phyloP scores from a whole-genome alignment of 2,329 filamentous ascomycete species.

The Penicillium decumbens region DNA sequence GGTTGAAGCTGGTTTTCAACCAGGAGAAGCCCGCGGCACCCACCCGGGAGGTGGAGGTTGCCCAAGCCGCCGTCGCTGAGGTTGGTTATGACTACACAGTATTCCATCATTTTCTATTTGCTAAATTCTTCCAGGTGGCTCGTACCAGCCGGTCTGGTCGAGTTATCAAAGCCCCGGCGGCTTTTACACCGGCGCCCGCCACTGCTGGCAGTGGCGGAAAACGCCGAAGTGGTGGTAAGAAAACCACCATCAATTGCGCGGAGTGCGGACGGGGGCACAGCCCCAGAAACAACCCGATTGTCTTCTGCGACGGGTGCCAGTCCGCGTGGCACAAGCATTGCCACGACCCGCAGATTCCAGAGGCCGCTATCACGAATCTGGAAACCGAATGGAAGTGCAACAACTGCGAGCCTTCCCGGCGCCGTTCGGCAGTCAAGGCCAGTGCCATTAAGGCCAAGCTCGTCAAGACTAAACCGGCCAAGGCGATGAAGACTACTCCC shows the following conservation, averaged over 20 bases:
- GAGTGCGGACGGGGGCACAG: conserved; percentile 68
- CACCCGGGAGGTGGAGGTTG: neutral
- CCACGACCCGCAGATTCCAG: conserved; percentile 69
- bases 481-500: neutral
- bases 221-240: conserved; percentile 46
- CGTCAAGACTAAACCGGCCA: conserved; percentile 2
- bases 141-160: conserved; percentile 11
- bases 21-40: neutral
- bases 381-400: conserved; percentile 68
- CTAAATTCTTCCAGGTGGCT: neutral
- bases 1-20: neutral
- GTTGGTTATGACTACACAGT: neutral
- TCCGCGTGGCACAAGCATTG: conserved; percentile 76
- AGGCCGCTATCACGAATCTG: conserved; percentile 62
- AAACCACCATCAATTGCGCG: conserved; percentile 56
- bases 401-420: conserved; percentile 54
- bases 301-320: conserved; percentile 81
- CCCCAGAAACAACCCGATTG: conserved; percentile 70
- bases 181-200: conserved; percentile 25
- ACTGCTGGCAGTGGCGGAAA: conserved; percentile 10
- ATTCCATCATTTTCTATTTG: neutral
- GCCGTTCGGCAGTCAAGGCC: conserved; percentile 30
- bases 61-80: neutral
- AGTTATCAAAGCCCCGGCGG: conserved; percentile 7
- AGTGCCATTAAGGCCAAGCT: neutral